Conservation (phyloP, 2,329 filamentous ascomycete species). For the Trichoderma arundinaceum region DNA sequence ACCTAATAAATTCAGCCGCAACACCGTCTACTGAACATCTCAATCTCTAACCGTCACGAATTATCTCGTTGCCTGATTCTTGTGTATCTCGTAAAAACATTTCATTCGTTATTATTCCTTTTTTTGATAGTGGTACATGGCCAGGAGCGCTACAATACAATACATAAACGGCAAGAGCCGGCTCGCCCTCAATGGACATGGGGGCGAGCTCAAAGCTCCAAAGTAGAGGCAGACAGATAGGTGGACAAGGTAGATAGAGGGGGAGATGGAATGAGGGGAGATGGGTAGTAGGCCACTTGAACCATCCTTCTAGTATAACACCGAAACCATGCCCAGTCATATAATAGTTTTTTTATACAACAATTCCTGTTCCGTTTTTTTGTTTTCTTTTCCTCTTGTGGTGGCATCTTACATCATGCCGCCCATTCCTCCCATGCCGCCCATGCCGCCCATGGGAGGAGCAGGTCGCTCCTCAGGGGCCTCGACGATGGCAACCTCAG, state of each 20-base stretch:
- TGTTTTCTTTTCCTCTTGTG: slow-evolving; percentile 37
- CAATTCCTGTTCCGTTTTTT: slow-evolving; percentile 31
- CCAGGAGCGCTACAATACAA: slow-evolving; percentile 44
- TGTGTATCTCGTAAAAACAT: slow-evolving; percentile 21
- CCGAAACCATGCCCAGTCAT: slow-evolving; percentile 53
- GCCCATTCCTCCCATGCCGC: slow-evolving; percentile 65
- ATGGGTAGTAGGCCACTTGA: slow-evolving; percentile 41
- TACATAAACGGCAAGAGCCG: slow-evolving; percentile 24
- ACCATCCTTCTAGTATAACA: slow-evolving; percentile 48
- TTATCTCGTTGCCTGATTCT: neutral
- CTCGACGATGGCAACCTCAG: slow-evolving; percentile 97
- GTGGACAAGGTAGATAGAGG: slow-evolving; percentile 10
- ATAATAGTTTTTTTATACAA: slow-evolving; percentile 39
- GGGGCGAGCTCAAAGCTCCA: neutral
- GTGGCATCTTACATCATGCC: slow-evolving; percentile 63
- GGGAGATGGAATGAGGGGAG: slow-evolving; percentile 45
- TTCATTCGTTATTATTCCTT: slow-evolving; percentile 30
- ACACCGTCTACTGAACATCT: neutral
- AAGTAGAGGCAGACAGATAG: slow-evolving; percentile 2
- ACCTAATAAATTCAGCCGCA: neutral
- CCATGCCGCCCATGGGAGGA: slow-evolving; percentile 71
- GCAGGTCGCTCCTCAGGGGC: slow-evolving; percentile 88
- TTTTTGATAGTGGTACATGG: slow-evolving; percentile 30
- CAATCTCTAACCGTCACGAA: neutral
- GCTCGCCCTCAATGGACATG: slow-evolving; percentile 30